Evolutionary conservation across 2,329 filamentous ascomycete genomes (phyloP).

Genomic region (Pyricularia sp.): DNA sequence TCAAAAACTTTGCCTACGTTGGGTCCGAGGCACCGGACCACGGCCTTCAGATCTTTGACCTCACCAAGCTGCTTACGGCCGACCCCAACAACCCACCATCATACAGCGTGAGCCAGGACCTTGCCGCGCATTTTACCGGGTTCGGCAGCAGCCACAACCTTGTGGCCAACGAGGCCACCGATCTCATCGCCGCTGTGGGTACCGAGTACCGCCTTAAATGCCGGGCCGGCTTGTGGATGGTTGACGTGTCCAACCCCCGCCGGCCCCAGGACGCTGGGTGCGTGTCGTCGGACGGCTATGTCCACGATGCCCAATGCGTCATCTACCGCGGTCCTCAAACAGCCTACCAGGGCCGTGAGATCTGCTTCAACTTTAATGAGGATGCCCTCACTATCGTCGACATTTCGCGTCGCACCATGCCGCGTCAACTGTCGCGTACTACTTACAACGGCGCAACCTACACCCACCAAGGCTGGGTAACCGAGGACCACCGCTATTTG

Average conservation of each 20-base stretch:
- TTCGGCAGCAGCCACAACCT: conserved; percentile 5
- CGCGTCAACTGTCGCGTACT: conserved; percentile 17
- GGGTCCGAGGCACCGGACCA: conserved; percentile 35
- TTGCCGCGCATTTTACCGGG: background rate
- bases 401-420: conserved; percentile 15
- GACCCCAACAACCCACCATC: conserved; percentile 20
- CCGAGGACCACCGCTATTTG: conserved; percentile 31
- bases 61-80: conserved; percentile 40
- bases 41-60: conserved; percentile 54
- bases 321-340: conserved; percentile 40
- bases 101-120: background rate
- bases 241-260: conserved; percentile 42
- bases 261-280: conserved; percentile 44
- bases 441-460: conserved; percentile 44
- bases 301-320: conserved; percentile 52
- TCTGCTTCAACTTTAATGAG: conserved; percentile 49
- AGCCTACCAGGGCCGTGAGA: conserved; percentile 36
- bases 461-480: conserved; percentile 45
- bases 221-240: conserved; percentile 46
- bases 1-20: conserved; percentile 24
- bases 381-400: conserved; percentile 33
- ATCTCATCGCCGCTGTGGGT: conserved; percentile 32
- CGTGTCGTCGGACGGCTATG: conserved; percentile 45
- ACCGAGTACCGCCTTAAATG: conserved; percentile 29
- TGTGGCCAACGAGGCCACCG: conserved; percentile 14